Evolutionary conservation across 768 basidiomycete genomes (phyloP), one percentile per base, ranked within the genome.

Genomic region (Crucibulum laeve): DNA sequence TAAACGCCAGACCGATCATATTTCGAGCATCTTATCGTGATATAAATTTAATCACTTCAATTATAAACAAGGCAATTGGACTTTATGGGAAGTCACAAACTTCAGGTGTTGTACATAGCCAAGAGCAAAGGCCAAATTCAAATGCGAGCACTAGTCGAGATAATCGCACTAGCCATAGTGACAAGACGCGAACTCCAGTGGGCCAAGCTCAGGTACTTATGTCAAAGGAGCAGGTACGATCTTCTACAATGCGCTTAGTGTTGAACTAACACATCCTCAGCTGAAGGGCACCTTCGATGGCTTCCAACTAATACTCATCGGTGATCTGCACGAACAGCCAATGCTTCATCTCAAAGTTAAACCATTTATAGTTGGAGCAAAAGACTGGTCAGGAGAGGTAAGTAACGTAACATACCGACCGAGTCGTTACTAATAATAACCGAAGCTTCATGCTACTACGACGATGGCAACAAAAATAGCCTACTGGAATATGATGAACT

Each of bases 401-500:
- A 45, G 75, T 56, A 2, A 30, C 15, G 10, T 28, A 17, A 15
- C 4, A 25, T 24, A 44, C 42, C 19, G 23, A 2, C 25, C 33
- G 1, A 17, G 51, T 33, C 46, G 45, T 17, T 10, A 37, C 1
- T 18, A 18, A 28, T 39, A 23, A 19, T 18, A 33, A 37, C 38
- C 3, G 32, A 49, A 97, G 95, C 65, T 98, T 35, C 84, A 86
- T 57, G 88, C 91, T 4, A 82, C 84, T 4, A 87, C 88, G 1
- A 84, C 86, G 0, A 69, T 97, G 55, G 82, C 84, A 18, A 84
- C 82, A 2, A 81, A 84, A 39, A 85, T 96, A 60, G 91, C 83
- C 46, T 99, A 96, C 56, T 99, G 92, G 91, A 99, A 99, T 62
- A 64, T 98, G 39, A 84, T 85, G 18, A 97, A 96, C 58, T 98